phyloP scores from a whole-genome alignment of 768 basidiomycete genomes.

The Hygrocybe punicea region DNA sequence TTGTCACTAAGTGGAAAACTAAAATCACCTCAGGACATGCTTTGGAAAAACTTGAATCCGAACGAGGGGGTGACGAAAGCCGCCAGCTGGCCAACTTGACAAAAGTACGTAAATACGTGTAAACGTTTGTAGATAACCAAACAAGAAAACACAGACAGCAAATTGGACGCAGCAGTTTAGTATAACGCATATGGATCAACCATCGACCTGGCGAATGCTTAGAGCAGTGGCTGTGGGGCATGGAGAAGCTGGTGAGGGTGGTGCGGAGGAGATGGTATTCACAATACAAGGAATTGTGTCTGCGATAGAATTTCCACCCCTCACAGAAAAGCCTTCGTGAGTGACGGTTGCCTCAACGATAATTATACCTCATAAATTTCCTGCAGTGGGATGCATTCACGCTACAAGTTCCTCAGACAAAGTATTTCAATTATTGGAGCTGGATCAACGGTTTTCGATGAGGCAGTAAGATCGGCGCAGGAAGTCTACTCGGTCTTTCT shows the following conservation, averaged over 20 bases:
- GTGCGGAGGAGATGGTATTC: not conserved
- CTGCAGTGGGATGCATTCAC: not conserved
- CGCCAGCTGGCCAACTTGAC: not conserved
- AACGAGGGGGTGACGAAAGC: not conserved
- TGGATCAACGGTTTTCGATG: not conserved
- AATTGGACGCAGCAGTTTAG: not conserved
- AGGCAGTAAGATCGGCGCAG: not conserved
- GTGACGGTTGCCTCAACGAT: not conserved
- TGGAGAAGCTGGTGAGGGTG: not conserved
- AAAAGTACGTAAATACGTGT: not conserved
- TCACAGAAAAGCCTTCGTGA: not conserved
- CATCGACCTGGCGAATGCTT: not conserved
- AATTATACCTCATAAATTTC: not conserved
- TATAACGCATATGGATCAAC: not conserved
- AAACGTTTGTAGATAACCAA: too few species aligned
- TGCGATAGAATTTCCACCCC: not conserved
- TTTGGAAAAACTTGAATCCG: not conserved
- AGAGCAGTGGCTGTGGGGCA: not conserved
- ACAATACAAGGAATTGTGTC: not conserved
- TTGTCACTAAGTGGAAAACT: not conserved
- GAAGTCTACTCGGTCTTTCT: not conserved
- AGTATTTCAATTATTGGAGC: not conserved
- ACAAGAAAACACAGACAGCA: not conserved
- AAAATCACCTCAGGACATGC: not conserved
- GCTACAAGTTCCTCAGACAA: not conserved